Percentiles rank a stretch among this genome's conserved stretches.
phyloP scores from a whole-genome alignment of 129 eudicot species.

The Flaveria robusta region DNA sequence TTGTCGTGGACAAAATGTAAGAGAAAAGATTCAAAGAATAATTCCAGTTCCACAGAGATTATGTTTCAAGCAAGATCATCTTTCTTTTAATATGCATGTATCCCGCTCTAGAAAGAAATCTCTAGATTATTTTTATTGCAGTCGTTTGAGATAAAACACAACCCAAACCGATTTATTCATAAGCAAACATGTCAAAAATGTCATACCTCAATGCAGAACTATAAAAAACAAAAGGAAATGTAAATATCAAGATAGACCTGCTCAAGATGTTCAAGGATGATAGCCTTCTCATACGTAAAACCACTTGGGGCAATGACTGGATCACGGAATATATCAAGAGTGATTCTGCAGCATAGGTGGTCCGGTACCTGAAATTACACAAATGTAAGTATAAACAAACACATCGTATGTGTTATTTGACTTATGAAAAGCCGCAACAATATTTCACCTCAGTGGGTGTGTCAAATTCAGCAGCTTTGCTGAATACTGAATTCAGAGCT shows the following conservation, averaged over 20 bases:
- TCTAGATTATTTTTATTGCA: too few species aligned
- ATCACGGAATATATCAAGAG: constrained; percentile 93
- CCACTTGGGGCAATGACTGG: constrained; percentile 97
- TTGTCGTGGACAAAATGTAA: background rate
- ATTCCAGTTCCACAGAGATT: too few species aligned
- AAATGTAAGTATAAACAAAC: background rate
- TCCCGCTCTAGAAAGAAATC: too few species aligned
- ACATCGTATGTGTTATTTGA: background rate
- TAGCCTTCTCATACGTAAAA: constrained; percentile 78
- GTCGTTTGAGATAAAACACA: background rate
- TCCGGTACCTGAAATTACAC: constrained; percentile 75
- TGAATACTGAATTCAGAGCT: constrained; percentile 51
- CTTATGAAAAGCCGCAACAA: background rate
- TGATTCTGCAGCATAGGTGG: constrained; percentile 81
- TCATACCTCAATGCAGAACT: background rate
- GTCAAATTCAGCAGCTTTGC: constrained; percentile 72
- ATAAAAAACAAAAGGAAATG: background rate
- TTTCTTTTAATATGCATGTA: too few species aligned
- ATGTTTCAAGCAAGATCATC: too few species aligned
- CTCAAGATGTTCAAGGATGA: constrained; percentile 74
- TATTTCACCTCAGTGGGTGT: constrained; percentile 70
- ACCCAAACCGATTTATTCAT: background rate
- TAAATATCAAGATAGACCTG: constrained; percentile 51
- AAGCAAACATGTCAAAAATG: background rate
- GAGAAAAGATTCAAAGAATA: background rate